These are phyloP conservation scores for Gossypium gossypioides DNA, from an alignment of 441 rosid species.

Conservation along the genomic window DNA sequence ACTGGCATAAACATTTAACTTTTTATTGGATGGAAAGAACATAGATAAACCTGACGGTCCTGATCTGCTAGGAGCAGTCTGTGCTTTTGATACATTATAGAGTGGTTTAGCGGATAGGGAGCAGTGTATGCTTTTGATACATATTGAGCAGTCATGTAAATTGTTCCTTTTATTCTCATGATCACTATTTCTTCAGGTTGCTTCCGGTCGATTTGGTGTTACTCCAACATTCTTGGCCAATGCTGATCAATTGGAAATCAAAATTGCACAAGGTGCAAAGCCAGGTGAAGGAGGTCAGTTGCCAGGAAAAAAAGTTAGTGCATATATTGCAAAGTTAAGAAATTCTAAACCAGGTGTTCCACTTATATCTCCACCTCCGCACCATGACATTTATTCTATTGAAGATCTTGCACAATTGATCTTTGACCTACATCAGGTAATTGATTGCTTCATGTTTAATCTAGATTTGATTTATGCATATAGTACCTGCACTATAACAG, in stretches of 20 bases:
- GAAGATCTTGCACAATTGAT: conserved; percentile 98
- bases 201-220: conserved; percentile 97
- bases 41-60: background rate
- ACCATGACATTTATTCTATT: conserved; percentile 92
- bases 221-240: conserved; percentile 95
- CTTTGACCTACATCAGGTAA: conserved; percentile 94
- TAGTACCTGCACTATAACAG: background rate
- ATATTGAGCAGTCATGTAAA: background rate
- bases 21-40: background rate
- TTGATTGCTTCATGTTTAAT: conserved; percentile 19
- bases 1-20: background rate
- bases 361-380: conserved; percentile 97
- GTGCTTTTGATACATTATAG: background rate
- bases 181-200: conserved; percentile 50
- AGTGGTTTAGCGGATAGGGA: background rate
- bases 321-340: conserved; percentile 89
- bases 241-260: conserved; percentile 91
- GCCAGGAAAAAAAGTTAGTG: conserved; percentile 99
- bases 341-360: conserved; percentile 99
- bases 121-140: background rate
- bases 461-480: background rate
- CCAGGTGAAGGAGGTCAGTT: conserved; percentile 99
- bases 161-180: conserved; percentile 2
- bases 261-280: conserved; percentile 99
- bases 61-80: background rate